Percentiles rank a stretch among this genome's conserved stretches.
Conservation (phyloP, 805 yeast genomes). For the Kurtzmaniella cleridarum region DNA sequence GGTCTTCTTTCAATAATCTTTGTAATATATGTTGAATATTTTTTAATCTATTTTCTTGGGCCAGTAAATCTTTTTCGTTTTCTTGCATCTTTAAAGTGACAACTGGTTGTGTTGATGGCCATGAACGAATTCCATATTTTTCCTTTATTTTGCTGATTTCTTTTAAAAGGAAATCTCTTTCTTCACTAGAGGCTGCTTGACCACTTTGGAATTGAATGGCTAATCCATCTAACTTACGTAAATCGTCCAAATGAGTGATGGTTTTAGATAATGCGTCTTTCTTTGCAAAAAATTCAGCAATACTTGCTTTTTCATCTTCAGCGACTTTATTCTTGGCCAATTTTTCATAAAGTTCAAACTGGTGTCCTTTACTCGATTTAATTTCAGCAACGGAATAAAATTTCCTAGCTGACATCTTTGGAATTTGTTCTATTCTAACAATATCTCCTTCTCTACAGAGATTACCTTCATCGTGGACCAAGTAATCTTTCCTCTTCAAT, state of each 20-base stretch:
- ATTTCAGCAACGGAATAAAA: constrained; percentile 90
- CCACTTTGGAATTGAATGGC: constrained; percentile 20
- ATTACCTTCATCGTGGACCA: constrained; percentile 92
- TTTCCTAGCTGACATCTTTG: constrained; percentile 79
- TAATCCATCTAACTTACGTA: constrained; percentile 28
- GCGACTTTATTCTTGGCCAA: constrained; percentile 66
- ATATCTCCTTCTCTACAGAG: constrained; percentile 92
- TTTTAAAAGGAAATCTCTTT: constrained; percentile 16
- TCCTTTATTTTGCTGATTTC: constrained; percentile 33
- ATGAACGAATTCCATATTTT: constrained; percentile 31
- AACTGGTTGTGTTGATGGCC: constrained; percentile 40
- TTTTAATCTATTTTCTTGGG: constrained; percentile 23
- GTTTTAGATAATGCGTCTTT: constrained; percentile 21
- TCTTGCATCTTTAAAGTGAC: constrained; percentile 26
- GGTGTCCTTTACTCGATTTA: constrained; percentile 83
- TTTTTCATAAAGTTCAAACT: constrained; percentile 72
- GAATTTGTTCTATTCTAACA: constrained; percentile 85
- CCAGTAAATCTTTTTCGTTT: constrained; percentile 20
- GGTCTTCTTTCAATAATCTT: constrained; percentile 25
- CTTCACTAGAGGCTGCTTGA: constrained; percentile 13
- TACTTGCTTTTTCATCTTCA: constrained; percentile 58
- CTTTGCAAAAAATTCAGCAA: constrained; percentile 48
- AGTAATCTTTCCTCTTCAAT: constrained; percentile 70
- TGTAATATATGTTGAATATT: constrained; percentile 25
- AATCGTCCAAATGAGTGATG: constrained; percentile 32